These are phyloP conservation scores for Wickerhamiella azymoides DNA, from an alignment of 805 yeast species.

Conservation along the genomic window DNA sequence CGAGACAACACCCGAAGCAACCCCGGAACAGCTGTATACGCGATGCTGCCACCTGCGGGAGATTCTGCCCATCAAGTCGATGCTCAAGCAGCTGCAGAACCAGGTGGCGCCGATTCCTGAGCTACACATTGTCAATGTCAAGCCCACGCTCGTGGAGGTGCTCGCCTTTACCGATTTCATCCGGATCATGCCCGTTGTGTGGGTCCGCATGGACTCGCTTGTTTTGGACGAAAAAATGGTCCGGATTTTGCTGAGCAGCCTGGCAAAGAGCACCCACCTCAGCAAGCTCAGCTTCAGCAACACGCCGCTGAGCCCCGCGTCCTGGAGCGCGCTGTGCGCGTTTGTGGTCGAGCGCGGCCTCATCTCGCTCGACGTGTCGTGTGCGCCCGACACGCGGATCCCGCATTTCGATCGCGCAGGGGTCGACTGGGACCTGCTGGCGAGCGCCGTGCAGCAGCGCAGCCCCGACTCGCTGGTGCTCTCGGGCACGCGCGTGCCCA, in stretches of 20 bases:
- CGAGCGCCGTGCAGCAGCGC: slow-evolving; percentile 50
- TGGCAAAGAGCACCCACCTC: slow-evolving; percentile 49
- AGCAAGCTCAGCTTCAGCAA: slow-evolving; percentile 67
- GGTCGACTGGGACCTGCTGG: slow-evolving; percentile 72
- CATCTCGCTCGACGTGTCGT: slow-evolving; percentile 20
- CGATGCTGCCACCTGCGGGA: slow-evolving; percentile 89
- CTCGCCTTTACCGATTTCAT: slow-evolving; percentile 80
- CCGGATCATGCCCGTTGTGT: slow-evolving; percentile 68
- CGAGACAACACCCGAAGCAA: slow-evolving; percentile 16
- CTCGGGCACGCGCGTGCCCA: slow-evolving; percentile 64
- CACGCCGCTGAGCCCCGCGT: slow-evolving; percentile 53
- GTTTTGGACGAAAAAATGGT: slow-evolving; percentile 63
- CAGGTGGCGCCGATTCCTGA: slow-evolving; percentile 61
- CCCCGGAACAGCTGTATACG: slow-evolving; percentile 67
- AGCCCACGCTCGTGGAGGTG: slow-evolving; percentile 78
- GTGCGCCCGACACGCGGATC: slow-evolving; percentile 17
- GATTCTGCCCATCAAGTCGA: slow-evolving; percentile 83
- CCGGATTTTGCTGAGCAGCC: slow-evolving; percentile 52
- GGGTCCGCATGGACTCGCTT: slow-evolving; percentile 69
- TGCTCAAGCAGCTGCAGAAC: slow-evolving; percentile 64
- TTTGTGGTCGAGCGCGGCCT: slow-evolving; percentile 45
- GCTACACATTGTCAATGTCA: slow-evolving; percentile 67
- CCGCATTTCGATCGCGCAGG: slow-evolving; percentile 39
- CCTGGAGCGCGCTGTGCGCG: slow-evolving; percentile 72
- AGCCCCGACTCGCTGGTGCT: slow-evolving; percentile 69